Base-by-base conservation (phyloP, 345 rosid genomes). In the Linum trigynum region DNA sequence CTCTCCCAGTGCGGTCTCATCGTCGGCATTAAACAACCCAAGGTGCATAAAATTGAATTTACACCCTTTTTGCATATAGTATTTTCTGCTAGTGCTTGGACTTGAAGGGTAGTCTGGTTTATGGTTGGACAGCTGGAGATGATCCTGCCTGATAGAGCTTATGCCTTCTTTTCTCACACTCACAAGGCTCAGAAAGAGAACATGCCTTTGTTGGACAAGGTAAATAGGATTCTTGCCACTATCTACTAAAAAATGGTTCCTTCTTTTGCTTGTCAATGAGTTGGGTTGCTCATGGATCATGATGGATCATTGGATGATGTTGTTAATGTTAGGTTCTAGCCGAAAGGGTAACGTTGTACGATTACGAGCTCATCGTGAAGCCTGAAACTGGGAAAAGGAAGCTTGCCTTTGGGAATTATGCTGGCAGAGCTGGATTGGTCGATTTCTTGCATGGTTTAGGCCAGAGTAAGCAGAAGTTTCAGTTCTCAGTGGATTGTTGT, bases 121-220 rank as follows among this genome's bases (percentile, higher is more conserved):
- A 65, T 40, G 32, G 7, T 77, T 23, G 32, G 79, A n/a, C 83
- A 86, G 97, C 59, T 87, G 64, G 84, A 87, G 61, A 81, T 83
- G 90, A 78, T 90, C 70, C 91, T 85, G 72, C 90, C 86, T 3
- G 84, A 85, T 60, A 84, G 91, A 77, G 94, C 89, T 58, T 90
- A 87, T 75, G 91, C 97, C 68, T 90, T 90, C 86, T 90, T 90
- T 73, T 90, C 96, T 1, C 97, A 90, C 67, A 90, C 94, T 65
- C 97, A 87, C 71, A 90, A 90, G 79, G 94, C 90, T 8, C 97
- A 87, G 79, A 82, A 82, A 73, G 94, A 87, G 61, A 90, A 85
- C 82, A 81, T 90, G 91, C 91, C 90, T 61, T 76, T 90, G 77
- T 67, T 90, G 53, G 89, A 90, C 74, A 90, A 90, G 85, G 97